These are phyloP conservation scores for Lodderomyces pseudojiufengensis DNA, from an alignment of 1,139 yeast species.

Conservation along the genomic window DNA sequence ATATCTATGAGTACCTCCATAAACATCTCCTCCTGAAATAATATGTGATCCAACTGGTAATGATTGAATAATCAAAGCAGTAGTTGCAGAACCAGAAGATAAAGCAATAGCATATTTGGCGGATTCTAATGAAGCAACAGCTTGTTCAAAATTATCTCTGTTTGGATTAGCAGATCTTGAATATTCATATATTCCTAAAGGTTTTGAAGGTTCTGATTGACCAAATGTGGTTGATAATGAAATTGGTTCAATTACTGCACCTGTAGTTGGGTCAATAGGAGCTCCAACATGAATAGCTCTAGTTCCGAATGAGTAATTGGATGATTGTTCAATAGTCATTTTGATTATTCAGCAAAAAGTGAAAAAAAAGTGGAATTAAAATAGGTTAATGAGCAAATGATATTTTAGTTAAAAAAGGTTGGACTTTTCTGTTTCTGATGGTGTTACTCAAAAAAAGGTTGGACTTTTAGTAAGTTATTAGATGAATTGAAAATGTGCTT, in stretches of 20 bases:
- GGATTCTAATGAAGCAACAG: slow-evolving; percentile 75
- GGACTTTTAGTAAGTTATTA: not conserved
- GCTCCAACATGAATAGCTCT: slow-evolving; percentile 85
- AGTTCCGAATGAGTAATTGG: slow-evolving; percentile 59
- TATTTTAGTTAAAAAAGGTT: slow-evolving; percentile 12
- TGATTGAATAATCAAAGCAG: slow-evolving; percentile 74
- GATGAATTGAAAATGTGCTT: no score
- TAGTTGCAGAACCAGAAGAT: slow-evolving; percentile 83
- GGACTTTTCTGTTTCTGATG: slow-evolving; percentile 11
- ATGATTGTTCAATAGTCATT: slow-evolving; percentile 23
- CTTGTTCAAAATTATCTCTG: slow-evolving; percentile 77
- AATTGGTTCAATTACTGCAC: slow-evolving; percentile 85
- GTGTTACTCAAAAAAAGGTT: not conserved
- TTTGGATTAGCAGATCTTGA: slow-evolving; percentile 88
- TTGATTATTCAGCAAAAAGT: no score
- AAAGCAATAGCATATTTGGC: slow-evolving; percentile 79
- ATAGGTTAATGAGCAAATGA: not conserved
- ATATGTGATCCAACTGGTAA: slow-evolving; percentile 73
- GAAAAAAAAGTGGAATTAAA: not conserved
- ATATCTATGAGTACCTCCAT: slow-evolving; percentile 92
- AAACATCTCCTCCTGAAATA: slow-evolving; percentile 81
- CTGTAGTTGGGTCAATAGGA: slow-evolving; percentile 67
- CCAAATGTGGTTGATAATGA: slow-evolving; percentile 85
- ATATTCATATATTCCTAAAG: slow-evolving; percentile 79
- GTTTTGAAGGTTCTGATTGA: slow-evolving; percentile 72